Percentiles rank a stretch among this genome's conserved stretches.
Conservation (phyloP, 495 filamentous ascomycete genomes). For the Lasiosphaeria hispida region DNA sequence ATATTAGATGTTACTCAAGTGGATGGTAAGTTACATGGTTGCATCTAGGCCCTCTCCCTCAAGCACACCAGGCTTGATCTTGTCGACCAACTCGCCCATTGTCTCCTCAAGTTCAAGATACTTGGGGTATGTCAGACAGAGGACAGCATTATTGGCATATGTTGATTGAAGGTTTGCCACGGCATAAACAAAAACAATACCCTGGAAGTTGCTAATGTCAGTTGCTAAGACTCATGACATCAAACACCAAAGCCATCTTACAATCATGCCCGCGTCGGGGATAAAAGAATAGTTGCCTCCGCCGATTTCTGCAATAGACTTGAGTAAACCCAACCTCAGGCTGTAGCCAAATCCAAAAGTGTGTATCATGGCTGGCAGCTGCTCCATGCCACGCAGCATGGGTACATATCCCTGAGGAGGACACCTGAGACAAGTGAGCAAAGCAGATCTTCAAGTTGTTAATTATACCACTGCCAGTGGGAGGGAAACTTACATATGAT, state of each 20-base stretch:
- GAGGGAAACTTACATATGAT: constrained; percentile 30
- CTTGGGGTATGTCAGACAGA: constrained; percentile 34
- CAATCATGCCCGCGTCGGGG: constrained; percentile 49
- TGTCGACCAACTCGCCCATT: constrained; percentile 32
- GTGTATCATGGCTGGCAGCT: constrained; percentile 39
- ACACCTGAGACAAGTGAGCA: constrained; percentile 12
- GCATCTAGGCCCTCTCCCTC: constrained; percentile 1
- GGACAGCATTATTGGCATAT: constrained; percentile 34
- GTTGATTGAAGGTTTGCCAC: constrained; percentile 48
- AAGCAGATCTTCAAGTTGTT: neutral
- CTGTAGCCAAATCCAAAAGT: constrained; percentile 49
- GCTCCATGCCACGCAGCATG: constrained; percentile 34
- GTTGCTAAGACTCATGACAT: neutral
- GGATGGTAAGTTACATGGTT: constrained; percentile 28
- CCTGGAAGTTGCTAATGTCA: constrained; percentile 19
- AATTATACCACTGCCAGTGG: too few species aligned
- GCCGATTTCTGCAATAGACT: constrained; percentile 43
- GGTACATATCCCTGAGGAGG: constrained; percentile 37
- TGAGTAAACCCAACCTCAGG: constrained; percentile 41
- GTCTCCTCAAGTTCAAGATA: constrained; percentile 33
- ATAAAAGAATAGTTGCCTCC: constrained; percentile 48
- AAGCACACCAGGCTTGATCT: constrained; percentile 18
- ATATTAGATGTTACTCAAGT: constrained; percentile 43
- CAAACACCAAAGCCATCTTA: constrained; percentile 12
- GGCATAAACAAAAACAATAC: constrained; percentile 47